A percentile compares a stretch with the other conserved stretches of the same genome.
Conservation (phyloP, 2,329 filamentous ascomycete species). For the Hypoxylon sp. region DNA sequence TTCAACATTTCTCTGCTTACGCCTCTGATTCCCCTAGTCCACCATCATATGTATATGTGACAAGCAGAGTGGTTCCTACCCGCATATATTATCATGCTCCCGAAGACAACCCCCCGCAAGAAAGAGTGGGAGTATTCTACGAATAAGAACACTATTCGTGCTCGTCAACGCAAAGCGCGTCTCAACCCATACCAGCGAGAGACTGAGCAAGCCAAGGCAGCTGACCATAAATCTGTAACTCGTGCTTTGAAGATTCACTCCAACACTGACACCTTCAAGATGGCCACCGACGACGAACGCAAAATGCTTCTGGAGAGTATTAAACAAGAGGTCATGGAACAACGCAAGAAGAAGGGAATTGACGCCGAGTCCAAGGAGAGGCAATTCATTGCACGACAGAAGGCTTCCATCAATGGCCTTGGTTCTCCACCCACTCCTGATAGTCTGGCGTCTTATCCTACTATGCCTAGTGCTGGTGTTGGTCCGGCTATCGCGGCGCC, state of each 20-base stretch:
- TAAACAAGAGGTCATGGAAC: constrained; percentile 43
- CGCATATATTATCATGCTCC: neutral
- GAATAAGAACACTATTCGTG: constrained; percentile 49
- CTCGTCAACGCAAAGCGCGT: constrained; percentile 43
- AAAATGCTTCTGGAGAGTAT: constrained; percentile 31
- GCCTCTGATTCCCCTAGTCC: neutral
- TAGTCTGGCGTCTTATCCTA: neutral
- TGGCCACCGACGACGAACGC: constrained; percentile 17
- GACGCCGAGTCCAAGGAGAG: constrained; percentile 39
- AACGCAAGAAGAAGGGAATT: constrained; percentile 36
- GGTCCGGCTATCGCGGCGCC: neutral
- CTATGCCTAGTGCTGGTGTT: neutral
- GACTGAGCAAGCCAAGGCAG: constrained; percentile 43
- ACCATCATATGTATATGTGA: neutral
- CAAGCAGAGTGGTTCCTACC: neutral
- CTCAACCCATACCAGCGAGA: constrained; percentile 33
- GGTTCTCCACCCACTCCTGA: neutral
- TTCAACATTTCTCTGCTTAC: neutral
- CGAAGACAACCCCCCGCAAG: constrained; percentile 25
- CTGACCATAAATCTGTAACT: constrained; percentile 47
- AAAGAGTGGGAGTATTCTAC: constrained; percentile 47
- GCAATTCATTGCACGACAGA: constrained; percentile 26
- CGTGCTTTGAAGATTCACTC: constrained; percentile 37
- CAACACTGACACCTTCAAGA: constrained; percentile 32
- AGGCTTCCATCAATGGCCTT: neutral